Conservation (phyloP, 768 basidiomycete species). For the Russula olivacea region DNA sequence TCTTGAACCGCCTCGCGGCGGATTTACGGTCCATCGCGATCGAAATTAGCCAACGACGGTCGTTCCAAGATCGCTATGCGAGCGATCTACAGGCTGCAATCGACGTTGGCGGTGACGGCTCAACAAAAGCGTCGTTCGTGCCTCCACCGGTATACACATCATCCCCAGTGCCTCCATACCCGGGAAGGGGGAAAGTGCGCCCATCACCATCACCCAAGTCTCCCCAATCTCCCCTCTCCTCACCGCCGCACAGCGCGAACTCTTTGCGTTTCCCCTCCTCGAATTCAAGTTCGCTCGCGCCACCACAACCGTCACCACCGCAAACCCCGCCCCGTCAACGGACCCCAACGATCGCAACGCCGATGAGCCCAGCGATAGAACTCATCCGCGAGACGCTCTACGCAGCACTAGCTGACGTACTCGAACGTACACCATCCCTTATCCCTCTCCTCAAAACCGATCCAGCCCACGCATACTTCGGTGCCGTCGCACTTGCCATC, state of each 20-base stretch:
- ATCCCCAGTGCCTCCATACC: slow-evolving; percentile 24
- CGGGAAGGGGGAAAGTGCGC: background rate
- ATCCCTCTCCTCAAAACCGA: slow-evolving; percentile 53
- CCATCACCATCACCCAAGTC: slow-evolving; percentile 18
- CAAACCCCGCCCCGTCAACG: background rate
- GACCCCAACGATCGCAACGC: slow-evolving; percentile 32
- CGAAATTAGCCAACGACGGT: slow-evolving; percentile 77
- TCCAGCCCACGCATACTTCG: slow-evolving; percentile 72
- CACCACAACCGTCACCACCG: background rate
- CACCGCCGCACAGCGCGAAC: slow-evolving; percentile 26
- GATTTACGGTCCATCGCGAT: slow-evolving; percentile 83
- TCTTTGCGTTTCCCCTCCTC: slow-evolving; percentile 28
- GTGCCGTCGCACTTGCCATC: slow-evolving; percentile 66
- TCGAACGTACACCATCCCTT: slow-evolving; percentile 51
- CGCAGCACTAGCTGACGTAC: slow-evolving; percentile 66
- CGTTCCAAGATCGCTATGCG: slow-evolving; percentile 77
- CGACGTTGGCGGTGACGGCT: slow-evolving; percentile 46
- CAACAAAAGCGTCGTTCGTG: slow-evolving; percentile 51
- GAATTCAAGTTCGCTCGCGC: background rate
- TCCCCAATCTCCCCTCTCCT: slow-evolving; percentile 20
- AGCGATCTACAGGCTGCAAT: slow-evolving; percentile 72
- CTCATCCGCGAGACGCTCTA: slow-evolving; percentile 86
- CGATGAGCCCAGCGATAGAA: slow-evolving; percentile 54
- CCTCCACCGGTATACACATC: slow-evolving; percentile 59
- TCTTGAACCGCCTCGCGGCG: slow-evolving; percentile 59